Percentiles rank a stretch among this genome's conserved stretches.
Conservation (phyloP, 176 grass and related monocot genomes). For the Paspalum notatum region DNA sequence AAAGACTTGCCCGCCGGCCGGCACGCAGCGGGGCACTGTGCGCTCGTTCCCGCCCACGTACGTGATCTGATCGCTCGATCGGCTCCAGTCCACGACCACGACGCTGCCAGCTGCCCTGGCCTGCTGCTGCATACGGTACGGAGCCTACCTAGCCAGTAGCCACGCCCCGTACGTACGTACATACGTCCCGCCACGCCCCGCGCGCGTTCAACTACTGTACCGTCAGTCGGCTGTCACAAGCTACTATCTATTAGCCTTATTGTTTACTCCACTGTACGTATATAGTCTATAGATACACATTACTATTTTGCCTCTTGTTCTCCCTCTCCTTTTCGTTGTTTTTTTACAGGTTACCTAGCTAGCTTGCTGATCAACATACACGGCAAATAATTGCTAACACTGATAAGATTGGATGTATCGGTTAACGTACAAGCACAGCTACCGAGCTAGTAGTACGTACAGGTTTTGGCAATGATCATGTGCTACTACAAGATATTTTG, state of each 20-base stretch:
- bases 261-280: too few relatives aligned
- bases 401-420: conserved; percentile 5
- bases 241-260: too few relatives aligned
- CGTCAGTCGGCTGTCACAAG: too few relatives aligned
- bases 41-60: conserved; percentile 33
- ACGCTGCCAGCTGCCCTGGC: neutral
- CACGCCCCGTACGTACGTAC: too few relatives aligned
- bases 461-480: neutral
- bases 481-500: neutral
- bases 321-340: neutral
- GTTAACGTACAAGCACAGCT: conserved; percentile 49
- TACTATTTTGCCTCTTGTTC: too few relatives aligned
- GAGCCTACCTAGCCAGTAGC: neutral
- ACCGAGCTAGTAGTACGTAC: conserved; percentile 4
- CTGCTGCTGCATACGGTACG: neutral
- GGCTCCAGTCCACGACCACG: too few relatives aligned
- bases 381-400: neutral
- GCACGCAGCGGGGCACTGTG: conserved; percentile 47
- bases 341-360: neutral
- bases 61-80: conserved; percentile 42
- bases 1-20: conserved; percentile 44
- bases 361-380: neutral
- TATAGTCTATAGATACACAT: too few relatives aligned
- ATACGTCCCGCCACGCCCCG: too few relatives aligned
- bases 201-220: too few relatives aligned